Conservation (phyloP, 148 eudicot genomes). For the Vaccinium macrocarpon region DNA sequence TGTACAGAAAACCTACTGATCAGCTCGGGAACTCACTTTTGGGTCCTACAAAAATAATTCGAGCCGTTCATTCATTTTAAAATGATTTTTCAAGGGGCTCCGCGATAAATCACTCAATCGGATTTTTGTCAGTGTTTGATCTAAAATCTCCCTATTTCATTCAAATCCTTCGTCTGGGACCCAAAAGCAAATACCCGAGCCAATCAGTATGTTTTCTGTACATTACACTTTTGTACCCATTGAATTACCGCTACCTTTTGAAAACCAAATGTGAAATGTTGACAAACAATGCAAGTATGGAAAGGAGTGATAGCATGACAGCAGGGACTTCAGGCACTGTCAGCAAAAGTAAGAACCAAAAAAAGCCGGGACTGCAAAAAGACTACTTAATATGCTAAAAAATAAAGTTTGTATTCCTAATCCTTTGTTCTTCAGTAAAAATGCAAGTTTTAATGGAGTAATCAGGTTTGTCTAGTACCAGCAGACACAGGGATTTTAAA, state of each 20-base stretch:
- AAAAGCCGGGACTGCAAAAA: background rate
- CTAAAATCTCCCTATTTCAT: too few species aligned
- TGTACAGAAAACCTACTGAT: too few species aligned
- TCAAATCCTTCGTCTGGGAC: too few species aligned
- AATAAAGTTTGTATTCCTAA: background rate
- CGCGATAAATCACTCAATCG: too few species aligned
- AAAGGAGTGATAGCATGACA: background rate
- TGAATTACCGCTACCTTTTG: background rate
- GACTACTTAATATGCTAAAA: background rate
- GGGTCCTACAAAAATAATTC: too few species aligned
- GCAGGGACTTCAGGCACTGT: background rate
- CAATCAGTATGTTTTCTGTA: too few species aligned
- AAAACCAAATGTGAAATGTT: background rate
- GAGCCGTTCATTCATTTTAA: too few species aligned
- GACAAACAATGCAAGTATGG: background rate
- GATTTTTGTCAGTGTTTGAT: too few species aligned
- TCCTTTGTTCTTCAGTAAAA: background rate
- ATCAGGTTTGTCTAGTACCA: slow-evolving; percentile 15
- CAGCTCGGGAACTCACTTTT: too few species aligned
- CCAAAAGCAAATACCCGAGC: too few species aligned
- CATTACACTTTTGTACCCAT: too few species aligned
- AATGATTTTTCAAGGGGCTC: too few species aligned
- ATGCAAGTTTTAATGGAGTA: slow-evolving; percentile 6
- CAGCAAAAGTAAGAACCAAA: background rate
- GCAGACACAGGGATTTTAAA: slow-evolving; percentile 15